Evolutionary conservation across 2,329 filamentous ascomycete species (phyloP), one percentile per base, ranked within the genome.

Genomic region (Leptographium radiaticola): DNA sequence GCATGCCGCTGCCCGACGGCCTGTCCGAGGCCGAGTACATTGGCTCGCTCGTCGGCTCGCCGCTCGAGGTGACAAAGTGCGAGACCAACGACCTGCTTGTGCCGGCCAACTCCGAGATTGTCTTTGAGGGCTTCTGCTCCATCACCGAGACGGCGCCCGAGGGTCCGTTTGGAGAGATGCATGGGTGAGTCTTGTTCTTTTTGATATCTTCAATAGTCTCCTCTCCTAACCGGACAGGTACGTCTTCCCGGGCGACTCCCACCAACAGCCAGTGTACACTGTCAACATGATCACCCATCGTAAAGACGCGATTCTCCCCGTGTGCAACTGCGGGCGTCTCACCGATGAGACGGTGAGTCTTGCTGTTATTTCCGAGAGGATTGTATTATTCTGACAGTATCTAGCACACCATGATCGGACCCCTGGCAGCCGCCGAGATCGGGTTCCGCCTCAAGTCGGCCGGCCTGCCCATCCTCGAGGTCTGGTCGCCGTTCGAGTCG

Each of bases 81-180:
- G 75, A 77, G n/a, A 73, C 69, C 0, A 78, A 73, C 53, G 65
- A 70, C 30, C 59, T 78, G 0, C 60, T 66, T 4, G 73, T 78
- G 1, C 75, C 75, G 0, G 74, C 75, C 0, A 75, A 69, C 53
- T 60, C 65, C 0, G 75, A 79, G 58, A 77, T 78, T 50, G 70
- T 78, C 0, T 62, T 78, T 2, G 75, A 78, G 54, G 75, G 75
- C 3, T 70, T 67, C 0, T 57, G 73, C 15, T 77, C 73, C 0
- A 63, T 71, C 6, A 67, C 68, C 0, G 70, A 76, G 46, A 71
- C 59, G 0, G 70, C 56, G 0, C 60, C 60, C 0, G 75, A 78
- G 53, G 75, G 74, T 0, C 75, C 75, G 0, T 77, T 77, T 61
- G 74, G 72, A 0, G 75, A 75, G 52, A 69, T 69, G 63, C 67